Conservation (phyloP, 2,329 filamentous ascomycete genomes). For the Xylariaceae sp. region DNA sequence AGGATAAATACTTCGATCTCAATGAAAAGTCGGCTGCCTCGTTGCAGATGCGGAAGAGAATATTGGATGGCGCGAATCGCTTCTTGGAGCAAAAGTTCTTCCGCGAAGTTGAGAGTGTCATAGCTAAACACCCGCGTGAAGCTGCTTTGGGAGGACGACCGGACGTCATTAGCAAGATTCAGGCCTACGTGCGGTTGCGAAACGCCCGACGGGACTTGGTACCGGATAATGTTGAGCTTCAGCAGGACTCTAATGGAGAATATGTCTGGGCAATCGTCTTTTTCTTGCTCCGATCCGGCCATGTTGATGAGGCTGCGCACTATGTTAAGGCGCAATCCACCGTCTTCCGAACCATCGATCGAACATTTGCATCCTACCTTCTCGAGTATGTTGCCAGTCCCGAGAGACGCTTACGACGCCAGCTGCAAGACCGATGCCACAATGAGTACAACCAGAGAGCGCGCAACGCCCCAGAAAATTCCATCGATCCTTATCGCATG, state of each 20-base stretch:
- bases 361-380: slow-evolving; percentile 84
- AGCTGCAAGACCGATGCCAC: slow-evolving; percentile 80
- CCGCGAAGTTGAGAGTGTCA: slow-evolving; percentile 66
- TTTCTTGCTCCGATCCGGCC: slow-evolving; percentile 80
- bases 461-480: slow-evolving; percentile 77
- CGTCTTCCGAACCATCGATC: slow-evolving; percentile 84
- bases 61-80: slow-evolving; percentile 70
- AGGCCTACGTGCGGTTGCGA: slow-evolving; percentile 82
- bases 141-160: slow-evolving; percentile 86
- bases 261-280: slow-evolving; percentile 93
- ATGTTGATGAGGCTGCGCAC: slow-evolving; percentile 74
- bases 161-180: slow-evolving; percentile 82
- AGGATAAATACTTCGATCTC: slow-evolving; percentile 70
- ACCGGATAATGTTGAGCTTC: slow-evolving; percentile 72
- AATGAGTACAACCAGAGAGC: slow-evolving; percentile 83
- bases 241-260: slow-evolving; percentile 67
- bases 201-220: slow-evolving; percentile 76
- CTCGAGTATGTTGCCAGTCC: slow-evolving; percentile 72
- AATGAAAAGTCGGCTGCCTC: slow-evolving; percentile 58
- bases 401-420: slow-evolving; percentile 70
- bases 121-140: slow-evolving; percentile 79
- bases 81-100: slow-evolving; percentile 81
- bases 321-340: slow-evolving; percentile 77
- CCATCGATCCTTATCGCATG: slow-evolving; percentile 90
- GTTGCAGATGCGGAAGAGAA: slow-evolving; percentile 66